These are phyloP conservation scores for Phialophora expanda DNA, from an alignment of 2,329 filamentous ascomycete species.

Conservation along the genomic window DNA sequence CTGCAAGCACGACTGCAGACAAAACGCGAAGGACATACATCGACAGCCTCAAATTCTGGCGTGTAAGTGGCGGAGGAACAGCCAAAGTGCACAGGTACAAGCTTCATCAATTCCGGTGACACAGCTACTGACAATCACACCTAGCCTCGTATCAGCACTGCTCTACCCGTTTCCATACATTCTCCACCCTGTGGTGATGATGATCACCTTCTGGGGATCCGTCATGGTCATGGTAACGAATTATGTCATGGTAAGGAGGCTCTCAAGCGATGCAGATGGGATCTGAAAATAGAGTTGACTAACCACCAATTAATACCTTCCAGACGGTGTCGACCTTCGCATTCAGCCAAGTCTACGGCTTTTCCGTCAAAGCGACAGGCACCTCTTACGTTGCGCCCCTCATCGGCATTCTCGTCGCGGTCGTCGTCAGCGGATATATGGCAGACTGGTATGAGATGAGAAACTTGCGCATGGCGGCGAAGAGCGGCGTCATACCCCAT, in stretches of 20 bases:
- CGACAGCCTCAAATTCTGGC: conserved; percentile 16
- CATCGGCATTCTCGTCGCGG: neutral
- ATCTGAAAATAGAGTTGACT: neutral
- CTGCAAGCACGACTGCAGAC: neutral
- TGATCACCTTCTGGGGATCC: neutral
- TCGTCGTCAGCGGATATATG: conserved; percentile 8
- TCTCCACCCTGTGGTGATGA: conserved; percentile 13
- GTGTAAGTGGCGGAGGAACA: conserved; percentile 17
- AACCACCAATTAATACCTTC: neutral
- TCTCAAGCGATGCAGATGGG: neutral
- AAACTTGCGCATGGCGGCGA: neutral
- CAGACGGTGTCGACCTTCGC: conserved; percentile 11
- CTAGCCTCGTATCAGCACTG: conserved; percentile 11
- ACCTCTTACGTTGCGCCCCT: neutral
- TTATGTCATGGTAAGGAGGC: conserved; percentile 12
- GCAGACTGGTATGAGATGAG: conserved; percentile 3
- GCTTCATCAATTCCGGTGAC: neutral
- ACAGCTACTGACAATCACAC: neutral
- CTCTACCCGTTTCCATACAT: conserved; percentile 18
- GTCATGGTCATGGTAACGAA: conserved; percentile 6
- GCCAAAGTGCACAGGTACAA: conserved; percentile 17
- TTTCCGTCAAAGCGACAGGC: neutral
- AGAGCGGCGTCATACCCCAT: neutral
- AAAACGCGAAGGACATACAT: neutral
- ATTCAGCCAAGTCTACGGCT: conserved; percentile 2